Percentiles rank a stretch among this genome's conserved stretches.
Conservation (phyloP, 2,329 filamentous ascomycete species). For the Esteya vermicola region DNA sequence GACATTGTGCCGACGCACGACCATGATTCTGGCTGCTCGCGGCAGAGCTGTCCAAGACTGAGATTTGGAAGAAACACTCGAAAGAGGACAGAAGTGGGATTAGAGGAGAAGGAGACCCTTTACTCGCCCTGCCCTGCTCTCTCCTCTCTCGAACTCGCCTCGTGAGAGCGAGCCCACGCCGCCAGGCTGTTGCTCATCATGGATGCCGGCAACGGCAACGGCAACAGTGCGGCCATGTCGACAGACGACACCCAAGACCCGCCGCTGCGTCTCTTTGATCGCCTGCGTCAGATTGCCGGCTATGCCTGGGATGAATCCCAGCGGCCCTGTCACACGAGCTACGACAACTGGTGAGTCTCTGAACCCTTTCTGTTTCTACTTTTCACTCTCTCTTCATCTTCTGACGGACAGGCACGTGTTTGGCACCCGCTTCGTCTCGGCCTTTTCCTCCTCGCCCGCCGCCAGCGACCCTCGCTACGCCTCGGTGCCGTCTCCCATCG, state of each 20-base stretch:
- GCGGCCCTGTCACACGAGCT: slow-evolving; percentile 50
- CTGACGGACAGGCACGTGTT: slow-evolving; percentile 42
- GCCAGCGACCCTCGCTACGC: slow-evolving; percentile 19
- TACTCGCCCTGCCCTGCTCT: too few relatives aligned
- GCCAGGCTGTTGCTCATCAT: background rate
- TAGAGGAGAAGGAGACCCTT: too few relatives aligned
- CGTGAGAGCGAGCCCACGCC: too few relatives aligned
- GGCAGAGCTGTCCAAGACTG: background rate
- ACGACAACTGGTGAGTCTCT: slow-evolving; percentile 64
- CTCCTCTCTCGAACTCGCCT: too few relatives aligned
- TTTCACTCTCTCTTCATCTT: background rate
- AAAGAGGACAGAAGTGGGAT: too few relatives aligned
- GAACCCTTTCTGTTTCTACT: background rate
- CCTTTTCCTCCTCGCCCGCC: slow-evolving; percentile 26
- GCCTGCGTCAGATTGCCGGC: slow-evolving; percentile 56
- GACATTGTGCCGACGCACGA: slow-evolving; percentile 10
- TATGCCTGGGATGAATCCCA: slow-evolving; percentile 62
- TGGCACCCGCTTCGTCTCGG: slow-evolving; percentile 44
- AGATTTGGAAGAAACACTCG: too few relatives aligned
- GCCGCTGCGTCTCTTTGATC: slow-evolving; percentile 56
- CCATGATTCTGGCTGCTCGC: background rate
- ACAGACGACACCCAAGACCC: slow-evolving; percentile 45
- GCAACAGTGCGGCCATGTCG: too few relatives aligned
- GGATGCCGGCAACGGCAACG: background rate
- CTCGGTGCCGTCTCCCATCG: slow-evolving; percentile 27